phyloP scores from a whole-genome alignment of 495 filamentous ascomycete genomes.

The Aspergillus affinis region DNA sequence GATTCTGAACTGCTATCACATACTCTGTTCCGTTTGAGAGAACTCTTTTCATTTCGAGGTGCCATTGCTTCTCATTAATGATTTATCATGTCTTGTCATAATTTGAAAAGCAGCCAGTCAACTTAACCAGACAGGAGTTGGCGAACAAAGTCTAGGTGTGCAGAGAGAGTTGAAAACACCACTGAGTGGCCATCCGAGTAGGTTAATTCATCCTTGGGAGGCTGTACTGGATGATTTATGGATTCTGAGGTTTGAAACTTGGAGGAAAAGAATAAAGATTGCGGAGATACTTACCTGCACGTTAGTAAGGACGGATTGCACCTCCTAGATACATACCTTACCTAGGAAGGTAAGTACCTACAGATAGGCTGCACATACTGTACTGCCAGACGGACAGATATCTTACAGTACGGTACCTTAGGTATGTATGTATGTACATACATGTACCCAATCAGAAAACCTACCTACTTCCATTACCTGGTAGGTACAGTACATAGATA shows the following conservation, averaged over 20 bases:
- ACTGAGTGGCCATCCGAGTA: background rate
- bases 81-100: background rate
- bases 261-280: no score
- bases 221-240: background rate
- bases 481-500: no score
- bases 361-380: no score
- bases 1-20: constrained; percentile 6
- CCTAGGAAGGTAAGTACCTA: no score
- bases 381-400: no score
- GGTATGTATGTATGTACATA: no score
- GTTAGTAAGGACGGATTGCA: no score
- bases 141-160: background rate
- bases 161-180: background rate
- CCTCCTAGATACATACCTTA: no score
- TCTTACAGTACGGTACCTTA: no score
- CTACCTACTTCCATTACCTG: no score
- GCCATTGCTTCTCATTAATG: constrained; percentile 33
- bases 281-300: no score
- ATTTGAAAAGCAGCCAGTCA: background rate
- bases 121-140: background rate
- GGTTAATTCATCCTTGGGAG: background rate
- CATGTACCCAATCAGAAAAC: no score
- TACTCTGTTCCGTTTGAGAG: constrained; percentile 54
- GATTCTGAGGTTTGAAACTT: background rate
- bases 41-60: constrained; percentile 50